Base-by-base conservation (phyloP, 768 basidiomycete genomes). In the Gymnopilus dilepis region DNA sequence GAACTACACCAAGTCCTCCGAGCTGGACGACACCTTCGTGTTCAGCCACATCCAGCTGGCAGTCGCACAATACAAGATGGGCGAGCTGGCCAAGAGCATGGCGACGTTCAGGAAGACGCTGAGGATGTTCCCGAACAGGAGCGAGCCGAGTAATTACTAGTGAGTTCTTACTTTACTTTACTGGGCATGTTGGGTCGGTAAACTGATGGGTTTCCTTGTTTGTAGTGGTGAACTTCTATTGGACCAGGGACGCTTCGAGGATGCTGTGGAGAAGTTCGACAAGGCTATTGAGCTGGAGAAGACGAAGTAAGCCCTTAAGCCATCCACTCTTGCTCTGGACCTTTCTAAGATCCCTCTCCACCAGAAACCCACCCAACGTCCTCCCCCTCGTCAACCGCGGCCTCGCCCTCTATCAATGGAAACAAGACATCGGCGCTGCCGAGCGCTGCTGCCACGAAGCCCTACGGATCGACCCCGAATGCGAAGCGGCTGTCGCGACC, bases 11-110 rank as follows among this genome's bases (percentile, higher is more conserved):
- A 90, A 93, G 73, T 96, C 95, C 12, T 91, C 88, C n/a, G 82
- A 86, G 60, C 82, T 99, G 37, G 97, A 99, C 70, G 82, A 88
- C 57, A 69, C 80, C 33, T 99, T 99, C 70, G 95, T 99, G 63
- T 99, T 98, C 82, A 92, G 90, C 63, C 97, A 99, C 68, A 97
- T 99, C 62, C 97, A 99, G 72, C 84, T 94, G 56, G 97, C 97
- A 1, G 97, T 99, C 22, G 97, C 97, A 37, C 91, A 94, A 74
- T 99, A 99, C 86, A 98, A 99, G 82, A 74, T 85, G 58, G 91
- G 86, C 31, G 84, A 92, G 63, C 69, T 90, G 11, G 86, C 84
- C 19, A 89, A 89, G 65, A 90, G 90, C 70, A 95, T 97, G 92
- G 91, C 89, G 15, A 92, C 89, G 9, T 99, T 99, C 85, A 81